A percentile compares a stretch with the other conserved stretches of the same genome.
Evolutionary conservation across 169 alveolate species (phyloP).

Genomic region (Amoebophrya sp.): DNA sequence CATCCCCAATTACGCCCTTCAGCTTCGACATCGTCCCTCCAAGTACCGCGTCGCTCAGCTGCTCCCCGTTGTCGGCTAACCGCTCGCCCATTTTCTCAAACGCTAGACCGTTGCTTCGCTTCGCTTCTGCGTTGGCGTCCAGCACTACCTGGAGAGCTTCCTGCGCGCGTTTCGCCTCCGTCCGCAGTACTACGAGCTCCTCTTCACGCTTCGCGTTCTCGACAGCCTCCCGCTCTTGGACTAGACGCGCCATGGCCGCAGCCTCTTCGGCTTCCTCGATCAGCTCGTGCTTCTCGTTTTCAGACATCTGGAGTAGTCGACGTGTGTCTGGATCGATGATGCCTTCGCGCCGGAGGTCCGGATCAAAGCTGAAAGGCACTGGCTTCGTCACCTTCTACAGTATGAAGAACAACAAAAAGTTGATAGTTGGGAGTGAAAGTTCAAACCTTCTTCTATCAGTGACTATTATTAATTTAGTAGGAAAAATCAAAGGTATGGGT

Average conservation of each 20-base stretch:
- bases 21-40: no score
- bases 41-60: background rate
- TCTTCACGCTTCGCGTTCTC: background rate
- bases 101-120: background rate
- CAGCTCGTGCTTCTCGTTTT: background rate
- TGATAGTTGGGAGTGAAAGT: no score
- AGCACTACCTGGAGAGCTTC: background rate
- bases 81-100: background rate
- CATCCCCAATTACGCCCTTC: no score
- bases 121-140: background rate
- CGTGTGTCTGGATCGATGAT: no score
- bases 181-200: background rate
- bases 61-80: background rate
- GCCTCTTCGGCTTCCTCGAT: background rate
- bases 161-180: background rate
- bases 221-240: background rate
- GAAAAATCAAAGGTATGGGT: no score
- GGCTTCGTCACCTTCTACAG: no score
- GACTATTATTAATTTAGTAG: no score
- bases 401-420: no score
- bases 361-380: no score
- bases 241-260: background rate
- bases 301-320: no score
- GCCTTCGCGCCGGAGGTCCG: no score
- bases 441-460: no score